These are phyloP conservation scores for Aegilops sharonensis DNA, from an alignment of 176 grass and related monocot species.

Conservation along the genomic window DNA sequence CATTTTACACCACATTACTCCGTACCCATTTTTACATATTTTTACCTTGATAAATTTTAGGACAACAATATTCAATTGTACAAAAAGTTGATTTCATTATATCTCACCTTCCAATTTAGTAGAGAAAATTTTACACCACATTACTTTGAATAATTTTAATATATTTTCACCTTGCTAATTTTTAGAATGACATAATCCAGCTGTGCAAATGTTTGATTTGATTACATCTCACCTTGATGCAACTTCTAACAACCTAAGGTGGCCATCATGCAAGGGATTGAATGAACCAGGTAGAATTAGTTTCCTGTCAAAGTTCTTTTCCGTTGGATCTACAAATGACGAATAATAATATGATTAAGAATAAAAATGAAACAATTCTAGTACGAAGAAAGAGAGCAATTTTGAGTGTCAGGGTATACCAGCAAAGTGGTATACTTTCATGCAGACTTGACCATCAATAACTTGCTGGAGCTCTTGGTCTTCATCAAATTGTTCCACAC, in stretches of 20 bases:
- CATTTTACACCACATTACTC: background rate
- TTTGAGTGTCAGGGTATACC: constrained; percentile 29
- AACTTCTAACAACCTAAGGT: constrained; percentile 81
- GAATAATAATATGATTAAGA: constrained; percentile 27
- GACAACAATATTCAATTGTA: background rate
- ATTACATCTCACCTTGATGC: constrained; percentile 58
- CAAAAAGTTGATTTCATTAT: background rate
- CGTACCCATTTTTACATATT: constrained; percentile 14
- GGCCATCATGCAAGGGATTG: constrained; percentile 98
- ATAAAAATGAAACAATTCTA: constrained; percentile 13
- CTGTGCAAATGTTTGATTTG: background rate
- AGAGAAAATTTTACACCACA: background rate
- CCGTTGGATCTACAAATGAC: constrained; percentile 36
- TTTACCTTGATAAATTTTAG: constrained; percentile 18
- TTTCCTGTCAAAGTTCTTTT: constrained; percentile 58
- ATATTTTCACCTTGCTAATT: background rate
- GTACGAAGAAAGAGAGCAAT: constrained; percentile 7
- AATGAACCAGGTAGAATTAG: constrained; percentile 94
- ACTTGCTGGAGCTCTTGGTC: constrained; percentile 85
- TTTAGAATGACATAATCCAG: constrained; percentile 12
- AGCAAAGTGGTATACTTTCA: constrained; percentile 81
- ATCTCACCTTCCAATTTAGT: constrained; percentile 23
- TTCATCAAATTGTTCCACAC: constrained; percentile 61
- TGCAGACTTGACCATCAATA: constrained; percentile 84
- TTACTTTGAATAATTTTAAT: constrained; percentile 5